A percentile compares a stretch with the other conserved stretches of the same genome.
These are phyloP conservation scores for Centrapalus pauciflorus DNA, from an alignment of 129 eudicot species.

Conservation along the genomic window DNA sequence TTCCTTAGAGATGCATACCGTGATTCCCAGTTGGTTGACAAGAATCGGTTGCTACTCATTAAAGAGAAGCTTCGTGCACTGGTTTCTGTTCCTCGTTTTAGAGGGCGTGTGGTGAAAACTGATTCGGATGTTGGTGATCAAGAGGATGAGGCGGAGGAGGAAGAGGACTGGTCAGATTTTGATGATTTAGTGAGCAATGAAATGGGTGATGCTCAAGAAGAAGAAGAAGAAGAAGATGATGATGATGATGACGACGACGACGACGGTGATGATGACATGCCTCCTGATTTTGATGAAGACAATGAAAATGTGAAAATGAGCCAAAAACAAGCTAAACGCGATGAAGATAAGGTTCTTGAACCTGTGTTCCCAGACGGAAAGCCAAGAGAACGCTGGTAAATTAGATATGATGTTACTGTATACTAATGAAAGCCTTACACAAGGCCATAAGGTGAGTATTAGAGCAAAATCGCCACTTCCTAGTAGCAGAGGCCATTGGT, in stretches of 20 bases:
- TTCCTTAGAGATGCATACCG: constrained; percentile 90
- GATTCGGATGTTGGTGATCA: constrained; percentile 30
- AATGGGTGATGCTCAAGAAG: constrained; percentile 41
- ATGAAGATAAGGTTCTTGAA: constrained; percentile 46
- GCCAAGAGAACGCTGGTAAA: constrained; percentile 94
- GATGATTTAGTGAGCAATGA: constrained; percentile 48
- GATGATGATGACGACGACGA: constrained; percentile 48
- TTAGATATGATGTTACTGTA: constrained; percentile 1
- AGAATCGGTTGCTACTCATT: constrained; percentile 60
- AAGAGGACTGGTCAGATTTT: constrained; percentile 68
- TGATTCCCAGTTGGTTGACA: constrained; percentile 84
- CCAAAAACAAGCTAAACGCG: constrained; percentile 29
- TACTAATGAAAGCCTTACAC: background rate
- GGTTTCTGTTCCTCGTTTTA: constrained; percentile 63
- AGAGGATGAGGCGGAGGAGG: constrained; percentile 40
- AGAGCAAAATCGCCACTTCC: constrained; percentile 9
- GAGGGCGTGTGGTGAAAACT: constrained; percentile 33
- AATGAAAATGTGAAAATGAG: constrained; percentile 40
- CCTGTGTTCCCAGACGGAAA: constrained; percentile 85
- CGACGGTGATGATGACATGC: constrained; percentile 61
- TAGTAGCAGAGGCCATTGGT: background rate
- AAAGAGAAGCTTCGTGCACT: constrained; percentile 93
- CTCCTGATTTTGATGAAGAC: constrained; percentile 77
- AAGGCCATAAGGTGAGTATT: background rate
- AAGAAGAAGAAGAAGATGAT: constrained; percentile 33